Evolutionary conservation across 1,284 basidiomycete species (phyloP).

Genomic region (Trametes pubescens): DNA sequence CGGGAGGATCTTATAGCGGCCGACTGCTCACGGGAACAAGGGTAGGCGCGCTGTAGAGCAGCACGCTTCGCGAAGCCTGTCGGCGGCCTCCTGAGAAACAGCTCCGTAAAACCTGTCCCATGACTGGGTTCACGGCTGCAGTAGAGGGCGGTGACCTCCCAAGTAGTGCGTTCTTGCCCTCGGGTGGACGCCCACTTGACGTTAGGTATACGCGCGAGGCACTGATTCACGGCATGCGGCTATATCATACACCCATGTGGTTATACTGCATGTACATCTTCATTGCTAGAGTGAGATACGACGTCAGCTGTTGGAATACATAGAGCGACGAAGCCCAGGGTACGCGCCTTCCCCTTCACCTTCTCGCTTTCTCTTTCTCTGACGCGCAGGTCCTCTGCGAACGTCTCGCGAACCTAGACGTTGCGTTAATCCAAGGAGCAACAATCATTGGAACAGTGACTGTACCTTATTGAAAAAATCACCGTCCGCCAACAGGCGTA

Average conservation of each 20-base stretch:
- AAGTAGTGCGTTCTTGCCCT: background rate
- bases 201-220: no score
- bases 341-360: slow-evolving; percentile 1
- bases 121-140: background rate
- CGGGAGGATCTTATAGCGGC: slow-evolving; percentile 8
- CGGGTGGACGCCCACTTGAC: background rate
- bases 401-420: slow-evolving; percentile 47
- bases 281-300: background rate
- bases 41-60: slow-evolving; percentile 4
- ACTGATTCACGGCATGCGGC: no score
- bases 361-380: slow-evolving; percentile 26
- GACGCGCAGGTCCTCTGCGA: slow-evolving; percentile 44
- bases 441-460: background rate
- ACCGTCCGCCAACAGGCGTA: slow-evolving; percentile 64
- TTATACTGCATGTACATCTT: background rate
- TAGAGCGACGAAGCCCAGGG: background rate
- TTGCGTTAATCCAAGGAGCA: background rate
- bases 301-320: no score
- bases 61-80: slow-evolving; percentile 8
- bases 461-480: slow-evolving; percentile 63
- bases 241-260: no score
- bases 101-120: background rate
- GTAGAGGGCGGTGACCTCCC: background rate
- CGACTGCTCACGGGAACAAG: slow-evolving; percentile 20
- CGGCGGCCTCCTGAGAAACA: slow-evolving; percentile 1